Percentiles rank a stretch among this genome's conserved stretches.
These are phyloP conservation scores for Salvia sclarea DNA, from an alignment of 305 asterid species.

Conservation along the genomic window DNA sequence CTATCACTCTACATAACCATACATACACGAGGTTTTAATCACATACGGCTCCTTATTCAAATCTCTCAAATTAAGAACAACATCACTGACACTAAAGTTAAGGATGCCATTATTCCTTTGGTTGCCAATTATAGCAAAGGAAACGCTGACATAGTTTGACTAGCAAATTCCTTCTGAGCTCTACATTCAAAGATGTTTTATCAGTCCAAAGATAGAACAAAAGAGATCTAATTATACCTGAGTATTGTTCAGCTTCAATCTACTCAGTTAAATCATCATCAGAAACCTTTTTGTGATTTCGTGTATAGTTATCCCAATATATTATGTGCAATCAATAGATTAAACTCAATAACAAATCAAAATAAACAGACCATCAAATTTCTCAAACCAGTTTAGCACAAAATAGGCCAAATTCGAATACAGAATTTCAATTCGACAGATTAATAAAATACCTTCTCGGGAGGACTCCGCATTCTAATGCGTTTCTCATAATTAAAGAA, in stretches of 20 bases:
- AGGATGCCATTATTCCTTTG: not conserved
- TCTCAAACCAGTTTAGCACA: slow-evolving; percentile 20
- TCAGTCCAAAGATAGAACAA: slow-evolving; percentile 1
- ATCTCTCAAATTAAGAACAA: not conserved
- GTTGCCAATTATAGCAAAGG: not conserved
- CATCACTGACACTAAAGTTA: not conserved
- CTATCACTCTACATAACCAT: not conserved
- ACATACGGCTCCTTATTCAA: not conserved
- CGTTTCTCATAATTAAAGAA: slow-evolving; percentile 92
- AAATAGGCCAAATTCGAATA: slow-evolving; percentile 17
- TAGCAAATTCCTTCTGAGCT: not conserved
- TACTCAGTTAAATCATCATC: slow-evolving; percentile 4
- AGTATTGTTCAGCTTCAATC: not conserved
- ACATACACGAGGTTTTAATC: not conserved
- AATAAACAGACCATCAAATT: not conserved
- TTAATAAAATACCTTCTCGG: slow-evolving; percentile 69
- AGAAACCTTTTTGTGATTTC: not conserved
- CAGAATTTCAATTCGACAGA: not conserved
- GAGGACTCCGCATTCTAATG: slow-evolving; percentile 90
- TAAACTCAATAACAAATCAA: slow-evolving; percentile 16
- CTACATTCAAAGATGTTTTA: not conserved
- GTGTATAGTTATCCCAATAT: not conserved
- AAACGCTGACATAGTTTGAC: not conserved
- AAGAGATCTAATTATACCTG: not conserved
- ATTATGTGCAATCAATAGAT: slow-evolving; percentile 21